These are phyloP conservation scores for peach (Prunus persica) DNA, from an alignment of 306 rosid genomes.

Conservation along the genomic window DNA sequence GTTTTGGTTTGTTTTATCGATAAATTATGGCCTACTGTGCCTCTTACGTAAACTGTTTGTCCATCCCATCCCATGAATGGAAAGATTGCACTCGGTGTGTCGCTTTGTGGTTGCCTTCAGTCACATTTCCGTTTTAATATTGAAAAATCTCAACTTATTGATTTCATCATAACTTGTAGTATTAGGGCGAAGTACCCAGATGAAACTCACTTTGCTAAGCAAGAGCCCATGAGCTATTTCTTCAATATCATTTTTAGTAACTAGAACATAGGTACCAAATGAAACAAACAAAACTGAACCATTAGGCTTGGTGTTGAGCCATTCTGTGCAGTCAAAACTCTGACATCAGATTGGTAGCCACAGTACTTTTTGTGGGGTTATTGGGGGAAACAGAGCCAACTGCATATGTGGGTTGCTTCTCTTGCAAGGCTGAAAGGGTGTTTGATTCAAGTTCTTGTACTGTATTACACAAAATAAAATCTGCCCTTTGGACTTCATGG, in stretches of 20 bases:
- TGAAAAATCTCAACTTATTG: no score
- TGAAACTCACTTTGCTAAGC: slow-evolving; percentile 15
- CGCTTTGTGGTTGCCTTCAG: no score
- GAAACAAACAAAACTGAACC: slow-evolving; percentile 23
- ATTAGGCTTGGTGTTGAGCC: slow-evolving; percentile 29
- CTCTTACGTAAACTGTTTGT: no score
- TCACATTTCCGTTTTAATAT: no score
- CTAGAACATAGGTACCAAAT: slow-evolving; percentile 15
- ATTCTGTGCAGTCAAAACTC: slow-evolving; percentile 22
- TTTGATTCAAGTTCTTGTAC: slow-evolving; percentile 36
- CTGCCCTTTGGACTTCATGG: slow-evolving; percentile 16
- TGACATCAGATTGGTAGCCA: slow-evolving; percentile 23
- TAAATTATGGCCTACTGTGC: no score
- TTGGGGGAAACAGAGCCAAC: slow-evolving; percentile 25
- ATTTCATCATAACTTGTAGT: not conserved
- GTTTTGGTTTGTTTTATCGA: no score
- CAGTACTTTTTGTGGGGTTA: not conserved
- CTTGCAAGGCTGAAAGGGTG: slow-evolving; percentile 24
- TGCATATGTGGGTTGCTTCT: slow-evolving; percentile 28
- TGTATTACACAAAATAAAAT: slow-evolving; percentile 25
- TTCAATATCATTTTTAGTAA: slow-evolving; percentile 6
- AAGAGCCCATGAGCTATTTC: slow-evolving; percentile 26
- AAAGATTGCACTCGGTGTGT: no score
- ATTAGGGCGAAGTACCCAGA: slow-evolving; percentile 26
- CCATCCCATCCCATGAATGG: no score